These are phyloP conservation scores for Carpinus viminea DNA, from an alignment of 306 rosid species.

Conservation along the genomic window DNA sequence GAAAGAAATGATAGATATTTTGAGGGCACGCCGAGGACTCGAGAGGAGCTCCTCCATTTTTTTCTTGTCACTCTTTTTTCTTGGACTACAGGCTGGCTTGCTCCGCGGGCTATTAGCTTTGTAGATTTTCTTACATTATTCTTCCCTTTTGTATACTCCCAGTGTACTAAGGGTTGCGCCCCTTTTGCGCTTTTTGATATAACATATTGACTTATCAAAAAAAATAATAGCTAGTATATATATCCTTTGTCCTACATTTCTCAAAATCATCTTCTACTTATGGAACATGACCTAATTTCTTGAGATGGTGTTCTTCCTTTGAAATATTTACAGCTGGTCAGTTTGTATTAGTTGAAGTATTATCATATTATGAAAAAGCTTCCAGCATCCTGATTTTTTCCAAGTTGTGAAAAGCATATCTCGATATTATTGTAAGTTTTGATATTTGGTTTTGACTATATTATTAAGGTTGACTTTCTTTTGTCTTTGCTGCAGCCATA, in stretches of 20 bases:
- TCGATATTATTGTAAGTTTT: neutral
- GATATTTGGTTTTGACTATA: neutral
- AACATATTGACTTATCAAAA: no score
- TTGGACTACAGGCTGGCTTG: no score
- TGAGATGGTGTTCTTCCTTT: neutral
- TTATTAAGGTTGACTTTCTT: conserved; percentile 27
- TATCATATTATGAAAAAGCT: neutral
- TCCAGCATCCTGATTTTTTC: conserved; percentile 1
- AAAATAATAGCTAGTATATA: no score
- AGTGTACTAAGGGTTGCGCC: no score
- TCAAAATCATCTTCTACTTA: neutral
- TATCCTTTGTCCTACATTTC: neutral
- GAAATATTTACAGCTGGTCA: neutral
- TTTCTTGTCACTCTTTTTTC: no score
- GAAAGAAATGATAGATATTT: no score
- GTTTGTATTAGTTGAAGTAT: neutral
- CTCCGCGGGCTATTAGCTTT: no score
- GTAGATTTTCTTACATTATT: no score
- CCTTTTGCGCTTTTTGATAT: no score
- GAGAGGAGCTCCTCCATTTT: no score
- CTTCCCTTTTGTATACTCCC: no score
- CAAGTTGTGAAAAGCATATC: neutral
- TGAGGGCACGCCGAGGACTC: no score
- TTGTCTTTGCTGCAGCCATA: conserved; percentile 63
- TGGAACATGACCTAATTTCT: neutral